A percentile compares a stretch with the other conserved stretches of the same genome.
phyloP scores from a whole-genome alignment of 192 early-diverging fungal species.

The Spizellomyces punctatus region DNA sequence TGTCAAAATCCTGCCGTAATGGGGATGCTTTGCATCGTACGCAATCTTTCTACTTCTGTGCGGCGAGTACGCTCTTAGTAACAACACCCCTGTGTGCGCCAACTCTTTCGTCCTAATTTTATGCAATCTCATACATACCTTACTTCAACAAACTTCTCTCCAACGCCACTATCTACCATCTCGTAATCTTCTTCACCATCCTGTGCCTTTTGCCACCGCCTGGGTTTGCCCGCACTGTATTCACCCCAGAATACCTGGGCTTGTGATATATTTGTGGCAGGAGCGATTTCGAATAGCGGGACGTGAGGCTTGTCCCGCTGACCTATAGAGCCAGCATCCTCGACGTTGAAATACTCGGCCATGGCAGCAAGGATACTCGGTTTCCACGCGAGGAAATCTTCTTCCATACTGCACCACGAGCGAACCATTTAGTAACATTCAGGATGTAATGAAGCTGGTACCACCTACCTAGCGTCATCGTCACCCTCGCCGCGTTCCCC shows the following conservation, averaged over 20 bases:
- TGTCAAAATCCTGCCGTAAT: constrained; percentile 63
- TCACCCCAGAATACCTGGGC: constrained; percentile 63
- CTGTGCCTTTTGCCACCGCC: constrained; percentile 42
- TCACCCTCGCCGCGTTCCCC: constrained; percentile 91
- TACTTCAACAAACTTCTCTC: constrained; percentile 34
- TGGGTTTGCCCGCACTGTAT: constrained; percentile 42
- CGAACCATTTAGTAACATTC: constrained; percentile 12
- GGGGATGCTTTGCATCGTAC: constrained; percentile 91
- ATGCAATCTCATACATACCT: constrained; percentile 22
- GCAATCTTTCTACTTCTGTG: constrained; percentile 34
- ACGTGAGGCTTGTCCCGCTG: constrained; percentile 45
- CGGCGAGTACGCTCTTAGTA: background rate
- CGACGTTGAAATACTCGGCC: constrained; percentile 67
- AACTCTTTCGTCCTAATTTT: background rate
- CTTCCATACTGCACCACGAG: constrained; percentile 72
- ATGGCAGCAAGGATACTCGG: constrained; percentile 78
- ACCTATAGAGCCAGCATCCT: constrained; percentile 37
- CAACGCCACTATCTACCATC: constrained; percentile 14
- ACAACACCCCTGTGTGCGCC: constrained; percentile 13
- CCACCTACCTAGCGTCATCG: constrained; percentile 74
- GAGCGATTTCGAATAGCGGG: constrained; percentile 43
- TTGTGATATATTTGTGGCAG: constrained; percentile 28
- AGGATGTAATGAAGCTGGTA: constrained; percentile 10
- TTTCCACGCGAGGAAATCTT: constrained; percentile 97
- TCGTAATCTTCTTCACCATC: constrained; percentile 25